Base-by-base conservation (phyloP, 2,329 filamentous ascomycete species). In the Lachnellula cervina region DNA sequence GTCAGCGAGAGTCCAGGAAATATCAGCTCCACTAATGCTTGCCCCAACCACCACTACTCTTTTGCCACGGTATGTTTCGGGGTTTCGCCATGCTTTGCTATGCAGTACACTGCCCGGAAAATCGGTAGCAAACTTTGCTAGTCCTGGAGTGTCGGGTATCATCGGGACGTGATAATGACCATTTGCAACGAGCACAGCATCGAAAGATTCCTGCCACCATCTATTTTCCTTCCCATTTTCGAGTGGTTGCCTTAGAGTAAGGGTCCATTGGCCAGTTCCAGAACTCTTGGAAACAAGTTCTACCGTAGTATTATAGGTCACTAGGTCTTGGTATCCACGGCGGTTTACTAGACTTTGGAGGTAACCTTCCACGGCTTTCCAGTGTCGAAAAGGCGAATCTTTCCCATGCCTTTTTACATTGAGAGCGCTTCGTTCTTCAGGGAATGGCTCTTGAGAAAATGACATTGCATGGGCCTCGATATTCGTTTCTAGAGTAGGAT, bases 61-160 rank as follows among this genome's bases (percentile, higher is more conserved):
- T 55, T 86, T 83, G 25, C 74, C 76, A 1, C 66, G 66, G 64
- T 84, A 92, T 2, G 74, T 67, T 14, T 83, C 77, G 0, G 88
- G 80, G 0, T 73, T 77, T 6, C 89, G 81, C 66, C 89, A 94
- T 59, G 81, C 82, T 69, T 92, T 94, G 1, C 88, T 89, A 65
- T 90, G 87, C 4, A 77, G 77, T 16, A 89, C 78, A 1, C 71
- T 67, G 0, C 74, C 75, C 0, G 81, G 80, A 54, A 81, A 83
- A 5, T 68, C 65, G n/a, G 70, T 52, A 62, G 84, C 80, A 78
- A 82, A 87, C 13, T 73, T 72, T 8, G 73, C 66, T 2, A 89
- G 74, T 0, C 87, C 87, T 0, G 75, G 70, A 1, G 85, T 79
- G 28, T 78, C 72, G 0, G 87, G 87, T 1, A 89, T 73, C 49